Evolutionary conservation across 805 yeast genomes (phyloP).

Genomic region (Komagataella pseudopastoris): DNA sequence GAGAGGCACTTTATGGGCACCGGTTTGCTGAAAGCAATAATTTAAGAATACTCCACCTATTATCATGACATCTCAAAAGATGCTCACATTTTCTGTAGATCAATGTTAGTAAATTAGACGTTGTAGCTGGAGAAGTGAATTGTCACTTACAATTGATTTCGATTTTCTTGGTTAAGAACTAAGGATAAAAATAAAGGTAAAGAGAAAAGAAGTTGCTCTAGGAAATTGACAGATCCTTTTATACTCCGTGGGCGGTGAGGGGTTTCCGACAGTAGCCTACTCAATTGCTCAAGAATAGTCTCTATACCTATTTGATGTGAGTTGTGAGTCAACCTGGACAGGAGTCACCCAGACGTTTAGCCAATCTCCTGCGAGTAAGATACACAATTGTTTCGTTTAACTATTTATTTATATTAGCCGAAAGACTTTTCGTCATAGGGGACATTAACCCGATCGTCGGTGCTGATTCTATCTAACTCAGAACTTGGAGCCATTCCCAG

Average conservation of each 20-base stretch:
- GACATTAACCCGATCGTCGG: not conserved
- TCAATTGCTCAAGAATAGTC: not conserved
- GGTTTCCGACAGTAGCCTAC: not conserved
- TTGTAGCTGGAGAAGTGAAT: not conserved
- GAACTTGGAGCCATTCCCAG: conserved; percentile 15
- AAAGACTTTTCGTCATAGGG: not conserved
- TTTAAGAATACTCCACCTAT: not conserved
- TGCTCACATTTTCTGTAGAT: not conserved
- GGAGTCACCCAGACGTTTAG: not conserved
- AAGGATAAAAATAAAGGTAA: not conserved
- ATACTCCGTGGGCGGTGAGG: not conserved
- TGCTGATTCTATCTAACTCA: not conserved
- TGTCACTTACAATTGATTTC: not conserved
- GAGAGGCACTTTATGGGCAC: not conserved
- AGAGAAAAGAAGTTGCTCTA: not conserved
- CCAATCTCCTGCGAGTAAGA: not conserved
- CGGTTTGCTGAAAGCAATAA: not conserved
- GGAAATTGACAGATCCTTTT: not conserved
- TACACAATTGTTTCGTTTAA: not conserved
- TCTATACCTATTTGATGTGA: not conserved
- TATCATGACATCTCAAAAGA: not conserved
- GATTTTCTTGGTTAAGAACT: not conserved
- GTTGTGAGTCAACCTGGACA: not conserved
- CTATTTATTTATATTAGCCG: not conserved
- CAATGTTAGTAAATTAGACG: not conserved